Base-by-base conservation (phyloP, 148 eudicot genomes). In the Heliamphora exappendiculata region DNA sequence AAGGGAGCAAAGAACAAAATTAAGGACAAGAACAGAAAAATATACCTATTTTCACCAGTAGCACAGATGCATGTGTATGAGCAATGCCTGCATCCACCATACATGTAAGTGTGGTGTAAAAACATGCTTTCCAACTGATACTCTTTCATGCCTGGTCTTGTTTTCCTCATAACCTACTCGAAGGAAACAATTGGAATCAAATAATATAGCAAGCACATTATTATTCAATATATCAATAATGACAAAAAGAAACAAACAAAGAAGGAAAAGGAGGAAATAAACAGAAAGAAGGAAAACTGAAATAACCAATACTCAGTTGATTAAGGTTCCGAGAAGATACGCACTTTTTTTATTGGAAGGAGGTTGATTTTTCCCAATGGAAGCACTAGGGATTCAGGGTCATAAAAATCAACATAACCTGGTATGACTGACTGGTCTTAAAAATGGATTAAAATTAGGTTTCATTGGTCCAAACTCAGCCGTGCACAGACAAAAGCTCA, bases 31-130 rank as follows among this genome's bases (percentile, higher is more conserved):
- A 70, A 78, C n/a, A 17, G 31, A 6, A 14, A 12, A 54, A 53
- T 63, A 5, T 80, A 94, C 98, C 98, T 89, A 80, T 88, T 92
- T 12, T 84, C 88, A 75, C 98, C 98, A 41, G 98, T 90, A 75
- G 95, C 98, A 86, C 97, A 92, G 59, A 94, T 90, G 69, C 98
- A 94, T n/a, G 98, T 94, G 89, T 94, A 94, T 45, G 98, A 94
- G 76, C 97, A 94, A 79, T 94, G 93, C 84, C 98, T 86, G 84
- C 97, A 90, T 73, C 98, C 93, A 73, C 98, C 98, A 79, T 92
- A 92, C 91, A 94, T 89, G 76, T 92, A 92, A 44, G 91, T 83
- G 83, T 92, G 93, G 80, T 91, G 95, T 78, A 92, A 94, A 85
- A 94, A 94, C 84, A 90, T 82, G 86, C 98, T 94, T 81, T 94